Percentiles rank a stretch among this genome's conserved stretches.
Conservation (phyloP, 768 basidiomycete genomes). For the Coprinopsis marcescibilis region DNA sequence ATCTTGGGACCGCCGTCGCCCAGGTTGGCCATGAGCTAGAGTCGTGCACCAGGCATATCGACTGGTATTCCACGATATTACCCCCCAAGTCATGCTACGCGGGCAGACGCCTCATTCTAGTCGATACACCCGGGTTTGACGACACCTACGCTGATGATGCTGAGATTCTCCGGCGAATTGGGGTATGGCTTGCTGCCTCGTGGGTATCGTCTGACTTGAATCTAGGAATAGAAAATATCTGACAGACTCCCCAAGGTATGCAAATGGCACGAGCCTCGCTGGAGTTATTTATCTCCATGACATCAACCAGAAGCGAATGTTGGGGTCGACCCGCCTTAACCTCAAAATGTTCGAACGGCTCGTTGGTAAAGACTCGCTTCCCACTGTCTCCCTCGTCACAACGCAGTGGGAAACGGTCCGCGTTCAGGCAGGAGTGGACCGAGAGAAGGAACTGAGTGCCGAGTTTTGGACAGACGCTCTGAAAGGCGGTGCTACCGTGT, state of each 20-base stretch:
- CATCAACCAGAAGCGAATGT: constrained; percentile 2
- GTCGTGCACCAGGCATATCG: constrained; percentile 9
- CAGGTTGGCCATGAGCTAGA: constrained; percentile 4
- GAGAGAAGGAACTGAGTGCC: not conserved
- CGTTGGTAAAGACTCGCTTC: not conserved
- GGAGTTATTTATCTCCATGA: constrained; percentile 5
- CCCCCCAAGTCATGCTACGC: not conserved
- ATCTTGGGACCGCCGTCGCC: not conserved
- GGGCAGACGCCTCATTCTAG: constrained; percentile 4
- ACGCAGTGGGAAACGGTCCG: constrained; percentile 3
- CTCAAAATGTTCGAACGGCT: not conserved
- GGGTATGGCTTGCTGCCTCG: constrained; percentile 8
- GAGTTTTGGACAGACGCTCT: constrained; percentile 1
- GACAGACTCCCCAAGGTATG: not conserved
- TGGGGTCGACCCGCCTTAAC: not conserved
- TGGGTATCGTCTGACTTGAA: not conserved
- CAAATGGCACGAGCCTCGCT: not conserved
- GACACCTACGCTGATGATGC: constrained; percentile 10
- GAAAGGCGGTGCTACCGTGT: not conserved
- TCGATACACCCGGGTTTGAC: constrained; percentile 15
- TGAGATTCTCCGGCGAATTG: constrained; percentile 10
- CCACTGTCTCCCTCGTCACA: constrained; percentile 1
- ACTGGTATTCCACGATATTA: not conserved
- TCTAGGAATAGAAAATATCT: too few species aligned
- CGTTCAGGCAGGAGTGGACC: not conserved